Evolutionary conservation across 306 rosid genomes (phyloP), one percentile per base, ranked within the genome.

Genomic region (Chamaecrista fasciculata): DNA sequence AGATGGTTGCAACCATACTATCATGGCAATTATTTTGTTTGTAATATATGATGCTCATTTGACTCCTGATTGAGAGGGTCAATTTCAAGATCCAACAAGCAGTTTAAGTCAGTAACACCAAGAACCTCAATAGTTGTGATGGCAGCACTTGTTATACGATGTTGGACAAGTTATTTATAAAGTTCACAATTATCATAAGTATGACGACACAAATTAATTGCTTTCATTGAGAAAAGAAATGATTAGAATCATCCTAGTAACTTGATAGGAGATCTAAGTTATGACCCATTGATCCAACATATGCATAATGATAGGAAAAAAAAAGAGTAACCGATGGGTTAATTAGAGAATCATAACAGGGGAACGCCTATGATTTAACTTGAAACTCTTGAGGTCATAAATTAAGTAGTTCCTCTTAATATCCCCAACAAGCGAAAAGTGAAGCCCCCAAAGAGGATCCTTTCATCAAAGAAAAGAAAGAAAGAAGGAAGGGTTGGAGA

Each of bases 1-100:
- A 53, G 53, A 53, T 43, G 24, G 28, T 40, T 39, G 69, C 15
- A 68, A 55, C 15, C 66, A 74, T 66, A 9, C 46, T 9, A 18
- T 26, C 55, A 25, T 16, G 16, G 15, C 24, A 14, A 44, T n/a
- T 12, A n/a, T 25, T 24, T 25, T n/a, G 16, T 29, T n/a, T 8
- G 20, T 12, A 11, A 39, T 61, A 61, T 8, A 34, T 18, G 16
- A 34, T 11, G 26, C 49, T 20, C 49, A 61, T 19, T 48, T 59
- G 7, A 47, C 52, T 62, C 51, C 36, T 40, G 2, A 15, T 62
- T 21, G 68, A 21, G 11, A 29, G 24, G 62, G 28, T 62, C 15
- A 40, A 62, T 16, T 3, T 62, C 8, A 40, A 62, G 36, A 23
- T 12, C 36, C 52, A 62, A 4, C 40, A 64, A 29, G 56, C 40